Evolutionary conservation across 2,329 filamentous ascomycete species (phyloP), one percentile per base, ranked within the genome.

Genomic region (Ophiocordyceps australis): DNA sequence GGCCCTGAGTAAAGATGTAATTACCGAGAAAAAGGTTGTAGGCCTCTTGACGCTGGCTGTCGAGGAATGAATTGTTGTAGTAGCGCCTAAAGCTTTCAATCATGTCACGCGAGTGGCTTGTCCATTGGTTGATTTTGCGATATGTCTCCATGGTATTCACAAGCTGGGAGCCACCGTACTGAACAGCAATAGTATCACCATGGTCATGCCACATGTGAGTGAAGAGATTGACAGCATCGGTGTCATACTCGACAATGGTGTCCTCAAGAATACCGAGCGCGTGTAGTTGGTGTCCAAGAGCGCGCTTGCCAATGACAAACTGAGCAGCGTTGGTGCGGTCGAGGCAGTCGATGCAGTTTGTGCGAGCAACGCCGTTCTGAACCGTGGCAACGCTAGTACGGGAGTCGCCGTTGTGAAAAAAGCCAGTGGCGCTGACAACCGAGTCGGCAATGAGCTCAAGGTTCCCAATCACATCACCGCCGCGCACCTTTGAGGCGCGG

Each of bases 141-240:
- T 98, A 98, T 5, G 89, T 98, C 36, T 92, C 85, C 85, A 98
- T 95, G 0, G 89, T 98, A 46, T 98, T 98, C 39, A 98, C 89
- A 1, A 98, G 65, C 49, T 98, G 89, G 3, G 85, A 95, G 8
- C 89, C 89, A 29, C 89, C 89, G 39, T 98, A 98, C 46, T 98
- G 89, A 28, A 95, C 78, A 1, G 89, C 89, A 41, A 98, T 95
- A 4, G 85, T 94, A 48, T 98, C 89, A 30, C 89, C 89, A 43
- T 98, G 89, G 38, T 92, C 83, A 47, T 95, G 85, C 54, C 85
- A 93, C 86, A 98, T 95, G 41, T 92, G 80, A 2, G 89, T 95
- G 39, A 98, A 94, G 8, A 94, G 66, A 39, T 95, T 93, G 30
- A 94, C 78, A 3, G 82, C 83, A 51, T 98, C 89, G 0, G 83